Percentiles rank a stretch among this genome's conserved stretches.
Evolutionary conservation across 2,329 filamentous ascomycete species (phyloP).

Genomic region (Aspergillus sp.): DNA sequence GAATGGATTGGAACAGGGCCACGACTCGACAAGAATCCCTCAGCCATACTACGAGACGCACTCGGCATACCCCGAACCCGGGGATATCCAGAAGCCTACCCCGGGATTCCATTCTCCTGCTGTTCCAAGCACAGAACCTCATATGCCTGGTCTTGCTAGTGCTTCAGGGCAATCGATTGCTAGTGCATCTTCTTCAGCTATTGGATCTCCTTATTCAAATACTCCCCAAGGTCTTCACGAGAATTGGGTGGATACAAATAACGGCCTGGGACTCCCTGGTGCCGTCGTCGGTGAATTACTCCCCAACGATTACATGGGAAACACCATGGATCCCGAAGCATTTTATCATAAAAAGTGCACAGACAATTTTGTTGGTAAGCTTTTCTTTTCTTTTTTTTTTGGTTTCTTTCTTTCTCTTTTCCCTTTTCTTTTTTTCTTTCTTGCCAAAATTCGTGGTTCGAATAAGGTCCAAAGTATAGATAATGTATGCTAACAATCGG

Average conservation of each 20-base stretch:
- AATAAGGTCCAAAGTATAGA: too few species aligned
- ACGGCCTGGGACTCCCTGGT: slow-evolving; percentile 52
- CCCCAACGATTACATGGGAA: slow-evolving; percentile 44
- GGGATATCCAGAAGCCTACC: slow-evolving; percentile 18
- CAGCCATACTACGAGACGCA: slow-evolving; percentile 24
- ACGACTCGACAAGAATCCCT: slow-evolving; percentile 13
- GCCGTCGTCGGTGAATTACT: slow-evolving; percentile 57
- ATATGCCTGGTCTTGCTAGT: slow-evolving; percentile 53
- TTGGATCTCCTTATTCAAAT: slow-evolving; percentile 59
- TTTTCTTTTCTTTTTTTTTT: slow-evolving; percentile 5
- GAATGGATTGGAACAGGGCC: slow-evolving; percentile 14
- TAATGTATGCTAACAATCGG: slow-evolving; percentile 1
- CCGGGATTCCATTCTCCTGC: slow-evolving; percentile 24
- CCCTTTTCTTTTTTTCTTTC: too few species aligned
- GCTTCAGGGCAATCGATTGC: slow-evolving; percentile 51
- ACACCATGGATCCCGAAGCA: slow-evolving; percentile 36
- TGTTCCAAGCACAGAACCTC: slow-evolving; percentile 26
- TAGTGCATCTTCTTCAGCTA: slow-evolving; percentile 55
- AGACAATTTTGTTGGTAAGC: slow-evolving; percentile 28
- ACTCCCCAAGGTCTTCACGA: slow-evolving; percentile 51
- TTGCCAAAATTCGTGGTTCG: too few species aligned
- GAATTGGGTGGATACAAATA: slow-evolving; percentile 48
- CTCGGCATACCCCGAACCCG: slow-evolving; percentile 19
- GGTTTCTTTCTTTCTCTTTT: too few species aligned
- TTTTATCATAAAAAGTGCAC: slow-evolving; percentile 38